A percentile compares a stretch with the other conserved stretches of the same genome.
Conservation (phyloP, 2,329 filamentous ascomycete species). For the Phyllosticta citrichinensis region DNA sequence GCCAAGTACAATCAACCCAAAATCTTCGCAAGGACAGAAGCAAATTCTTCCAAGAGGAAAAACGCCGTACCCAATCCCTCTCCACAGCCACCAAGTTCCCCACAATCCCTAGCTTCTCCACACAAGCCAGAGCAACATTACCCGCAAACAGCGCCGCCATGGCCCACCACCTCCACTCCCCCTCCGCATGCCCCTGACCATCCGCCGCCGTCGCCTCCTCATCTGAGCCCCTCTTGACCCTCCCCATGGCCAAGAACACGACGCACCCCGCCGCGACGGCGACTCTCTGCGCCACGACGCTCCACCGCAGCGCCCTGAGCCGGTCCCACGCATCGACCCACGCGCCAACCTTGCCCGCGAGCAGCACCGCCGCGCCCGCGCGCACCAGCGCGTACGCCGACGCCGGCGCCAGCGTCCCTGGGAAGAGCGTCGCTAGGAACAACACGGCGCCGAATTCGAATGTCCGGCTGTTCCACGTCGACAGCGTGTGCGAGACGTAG, state of each 20-base stretch:
- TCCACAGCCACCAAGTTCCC: slow-evolving; percentile 61
- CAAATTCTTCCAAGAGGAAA: background rate
- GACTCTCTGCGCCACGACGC: background rate
- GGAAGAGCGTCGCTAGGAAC: slow-evolving; percentile 37
- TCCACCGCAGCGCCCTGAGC: slow-evolving; percentile 25
- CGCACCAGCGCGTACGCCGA: slow-evolving; percentile 60
- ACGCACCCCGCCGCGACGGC: background rate
- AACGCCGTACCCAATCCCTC: slow-evolving; percentile 49
- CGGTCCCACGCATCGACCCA: slow-evolving; percentile 46
- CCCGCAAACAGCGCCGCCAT: slow-evolving; percentile 8
- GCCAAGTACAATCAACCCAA: background rate
- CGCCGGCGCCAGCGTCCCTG: slow-evolving; percentile 51
- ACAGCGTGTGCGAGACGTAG: slow-evolving; percentile 38
- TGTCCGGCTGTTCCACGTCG: slow-evolving; percentile 39
- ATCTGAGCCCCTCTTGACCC: background rate
- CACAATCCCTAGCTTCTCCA: slow-evolving; percentile 57
- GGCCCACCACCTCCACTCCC: background rate
- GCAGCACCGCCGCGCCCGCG: slow-evolving; percentile 45
- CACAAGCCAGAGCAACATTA: slow-evolving; percentile 48
- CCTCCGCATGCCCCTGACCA: background rate
- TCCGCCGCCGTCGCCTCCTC: background rate
- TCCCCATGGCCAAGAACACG: background rate
- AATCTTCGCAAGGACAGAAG: background rate
- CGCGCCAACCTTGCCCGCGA: slow-evolving; percentile 49
- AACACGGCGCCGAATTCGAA: slow-evolving; percentile 43